These are phyloP conservation scores for Paecilomyces formosus DNA, from an alignment of 2,329 filamentous ascomycete species.

Conservation along the genomic window DNA sequence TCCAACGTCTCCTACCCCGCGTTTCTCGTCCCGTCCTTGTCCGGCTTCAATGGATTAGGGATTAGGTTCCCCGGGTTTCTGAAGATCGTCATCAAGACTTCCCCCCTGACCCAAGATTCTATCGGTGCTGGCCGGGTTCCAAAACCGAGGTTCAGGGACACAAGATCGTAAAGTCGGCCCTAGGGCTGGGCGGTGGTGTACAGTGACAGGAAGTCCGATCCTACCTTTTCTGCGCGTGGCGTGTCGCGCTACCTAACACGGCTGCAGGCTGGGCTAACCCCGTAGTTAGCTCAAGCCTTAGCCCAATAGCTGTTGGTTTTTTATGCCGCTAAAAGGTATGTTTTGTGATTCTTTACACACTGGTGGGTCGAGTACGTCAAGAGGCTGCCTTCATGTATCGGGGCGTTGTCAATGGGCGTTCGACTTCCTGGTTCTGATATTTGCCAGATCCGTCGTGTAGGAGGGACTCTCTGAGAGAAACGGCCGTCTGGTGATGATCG, in stretches of 20 bases:
- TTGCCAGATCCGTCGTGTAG: background rate
- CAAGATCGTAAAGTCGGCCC: background rate
- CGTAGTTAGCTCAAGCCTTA: background rate
- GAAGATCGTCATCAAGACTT: background rate
- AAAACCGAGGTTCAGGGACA: background rate
- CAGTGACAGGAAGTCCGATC: background rate
- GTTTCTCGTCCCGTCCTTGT: background rate
- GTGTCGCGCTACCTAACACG: background rate
- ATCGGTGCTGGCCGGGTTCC: background rate
- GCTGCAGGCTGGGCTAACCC: background rate
- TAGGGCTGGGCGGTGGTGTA: background rate
- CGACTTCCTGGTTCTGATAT: background rate
- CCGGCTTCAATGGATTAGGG: background rate
- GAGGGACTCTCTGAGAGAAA: background rate
- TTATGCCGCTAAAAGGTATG: background rate
- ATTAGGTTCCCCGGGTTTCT: background rate
- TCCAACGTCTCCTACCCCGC: background rate
- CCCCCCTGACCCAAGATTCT: constrained; percentile 3
- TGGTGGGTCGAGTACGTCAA: background rate
- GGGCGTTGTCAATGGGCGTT: background rate
- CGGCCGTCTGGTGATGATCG: background rate
- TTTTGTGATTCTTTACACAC: background rate
- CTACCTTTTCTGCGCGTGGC: background rate
- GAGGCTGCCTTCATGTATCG: background rate
- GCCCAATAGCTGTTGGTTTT: background rate